Conservation (phyloP, 352 stramenopile genomes). For the Globisporangium spiculum region DNA sequence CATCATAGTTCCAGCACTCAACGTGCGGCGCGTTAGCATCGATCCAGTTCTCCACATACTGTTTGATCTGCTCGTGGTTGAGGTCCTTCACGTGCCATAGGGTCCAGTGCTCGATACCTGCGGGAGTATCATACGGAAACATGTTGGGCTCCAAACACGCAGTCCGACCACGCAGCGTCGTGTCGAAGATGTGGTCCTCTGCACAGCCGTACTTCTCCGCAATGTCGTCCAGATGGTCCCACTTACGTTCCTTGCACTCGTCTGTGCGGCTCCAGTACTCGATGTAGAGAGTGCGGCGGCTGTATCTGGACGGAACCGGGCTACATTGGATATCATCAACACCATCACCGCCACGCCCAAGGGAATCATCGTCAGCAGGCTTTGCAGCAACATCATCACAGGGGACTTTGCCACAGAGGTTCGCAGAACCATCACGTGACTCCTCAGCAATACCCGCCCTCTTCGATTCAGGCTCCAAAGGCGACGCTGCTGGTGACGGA, state of each 20-base stretch:
- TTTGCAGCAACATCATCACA: slow-evolving; percentile 16
- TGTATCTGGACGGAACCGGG: slow-evolving; percentile 25
- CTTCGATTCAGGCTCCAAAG: not conserved
- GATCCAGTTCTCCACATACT: slow-evolving; percentile 89
- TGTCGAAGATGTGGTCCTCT: slow-evolving; percentile 84
- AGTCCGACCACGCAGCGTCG: slow-evolving; percentile 77
- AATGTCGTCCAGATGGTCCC: slow-evolving; percentile 85
- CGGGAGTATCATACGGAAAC: slow-evolving; percentile 87
- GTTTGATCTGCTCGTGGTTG: slow-evolving; percentile 77
- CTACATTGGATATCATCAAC: slow-evolving; percentile 67
- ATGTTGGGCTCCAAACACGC: slow-evolving; percentile 86
- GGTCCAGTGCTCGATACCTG: slow-evolving; percentile 88
- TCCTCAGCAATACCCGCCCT: not conserved
- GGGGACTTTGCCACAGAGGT: not conserved
- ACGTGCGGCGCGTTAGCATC: slow-evolving; percentile 80
- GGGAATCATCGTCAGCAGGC: slow-evolving; percentile 22
- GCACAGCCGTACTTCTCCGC: slow-evolving; percentile 64
- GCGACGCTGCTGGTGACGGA: not conserved
- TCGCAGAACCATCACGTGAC: slow-evolving; percentile 7
- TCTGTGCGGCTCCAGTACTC: slow-evolving; percentile 88
- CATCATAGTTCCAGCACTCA: slow-evolving; percentile 83
- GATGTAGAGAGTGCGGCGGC: slow-evolving; percentile 80
- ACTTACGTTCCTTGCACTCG: slow-evolving; percentile 88
- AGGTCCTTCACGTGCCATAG: slow-evolving; percentile 81
- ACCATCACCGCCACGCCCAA: slow-evolving; percentile 25